These are phyloP conservation scores for Discostella pseudostelligera DNA, from an alignment of 108 stramenopile species.

Conservation along the genomic window DNA sequence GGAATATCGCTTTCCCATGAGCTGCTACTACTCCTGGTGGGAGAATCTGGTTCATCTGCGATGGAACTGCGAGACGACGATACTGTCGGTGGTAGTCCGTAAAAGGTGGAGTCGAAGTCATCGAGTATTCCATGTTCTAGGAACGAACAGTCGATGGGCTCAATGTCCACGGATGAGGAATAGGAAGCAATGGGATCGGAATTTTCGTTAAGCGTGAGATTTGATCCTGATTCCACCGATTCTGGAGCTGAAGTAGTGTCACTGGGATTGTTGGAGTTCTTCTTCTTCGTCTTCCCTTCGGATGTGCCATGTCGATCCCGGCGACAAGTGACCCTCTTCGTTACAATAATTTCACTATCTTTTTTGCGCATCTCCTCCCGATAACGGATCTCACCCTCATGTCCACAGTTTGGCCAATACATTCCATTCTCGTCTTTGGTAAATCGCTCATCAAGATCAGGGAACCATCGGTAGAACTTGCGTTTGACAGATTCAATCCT, in stretches of 20 bases:
- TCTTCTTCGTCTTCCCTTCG: not conserved
- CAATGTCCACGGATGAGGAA: not conserved
- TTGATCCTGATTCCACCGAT: too few species aligned
- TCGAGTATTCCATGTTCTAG: not conserved
- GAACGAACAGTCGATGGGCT: not conserved
- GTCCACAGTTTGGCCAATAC: constrained; percentile 24
- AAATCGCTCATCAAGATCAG: constrained; percentile 35
- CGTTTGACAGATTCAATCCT: constrained; percentile 35
- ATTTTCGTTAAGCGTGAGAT: too few species aligned
- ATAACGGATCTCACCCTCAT: constrained; percentile 36
- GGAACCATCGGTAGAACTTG: constrained; percentile 45
- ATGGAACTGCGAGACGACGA: not conserved
- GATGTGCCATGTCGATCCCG: not conserved
- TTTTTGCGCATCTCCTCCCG: constrained; percentile 26
- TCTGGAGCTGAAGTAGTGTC: too few species aligned
- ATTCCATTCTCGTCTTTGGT: constrained; percentile 17
- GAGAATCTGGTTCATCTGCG: not conserved
- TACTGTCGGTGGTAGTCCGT: not conserved
- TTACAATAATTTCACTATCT: constrained; percentile 21
- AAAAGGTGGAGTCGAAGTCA: not conserved
- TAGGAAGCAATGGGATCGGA: too few species aligned
- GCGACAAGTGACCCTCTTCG: constrained; percentile 18
- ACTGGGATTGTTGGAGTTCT: not conserved
- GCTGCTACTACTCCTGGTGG: not conserved
- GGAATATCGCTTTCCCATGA: not conserved